A percentile compares a stretch with the other conserved stretches of the same genome.
Evolutionary conservation across 345 rosid genomes (phyloP).

Genomic region (Aquilaria malaccensis): DNA sequence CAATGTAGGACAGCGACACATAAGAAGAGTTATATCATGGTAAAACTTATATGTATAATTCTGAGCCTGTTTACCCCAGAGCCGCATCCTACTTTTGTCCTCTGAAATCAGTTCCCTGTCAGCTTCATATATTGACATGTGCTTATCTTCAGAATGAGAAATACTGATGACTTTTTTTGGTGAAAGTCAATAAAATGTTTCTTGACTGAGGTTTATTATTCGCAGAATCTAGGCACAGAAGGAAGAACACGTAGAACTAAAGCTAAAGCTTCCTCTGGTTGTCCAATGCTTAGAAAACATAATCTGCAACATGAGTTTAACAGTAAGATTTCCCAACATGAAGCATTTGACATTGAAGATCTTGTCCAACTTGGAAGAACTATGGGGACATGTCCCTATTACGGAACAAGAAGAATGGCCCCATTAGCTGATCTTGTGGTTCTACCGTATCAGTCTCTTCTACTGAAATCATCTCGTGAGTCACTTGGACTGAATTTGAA

Average conservation of each 20-base stretch:
- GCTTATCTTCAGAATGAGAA: not conserved
- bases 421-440: conserved; percentile 79
- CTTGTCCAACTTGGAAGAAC: conserved; percentile 66
- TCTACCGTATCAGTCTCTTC: conserved; percentile 93
- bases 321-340: conserved; percentile 42
- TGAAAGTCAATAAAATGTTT: not conserved
- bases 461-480: conserved; percentile 89
- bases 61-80: no score
- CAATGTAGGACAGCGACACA: no score
- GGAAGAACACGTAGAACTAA: conserved; percentile 43
- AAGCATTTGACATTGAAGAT: conserved; percentile 85
- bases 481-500: conserved; percentile 79
- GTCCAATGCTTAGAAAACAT: conserved; percentile 79
- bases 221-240: conserved; percentile 52
- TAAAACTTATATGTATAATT: no score
- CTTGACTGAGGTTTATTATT: conserved; percentile 15
- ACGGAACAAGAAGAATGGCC: conserved; percentile 74
- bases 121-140: no score
- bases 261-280: conserved; percentile 51
- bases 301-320: conserved; percentile 56
- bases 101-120: no score
- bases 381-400: conserved; percentile 84
- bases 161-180: no score
- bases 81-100: no score
- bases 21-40: no score